Percentiles rank a stretch among this genome's conserved stretches.
phyloP scores from a whole-genome alignment of 2,329 filamentous ascomycete genomes.

The Trichoderma koningiopsis region DNA sequence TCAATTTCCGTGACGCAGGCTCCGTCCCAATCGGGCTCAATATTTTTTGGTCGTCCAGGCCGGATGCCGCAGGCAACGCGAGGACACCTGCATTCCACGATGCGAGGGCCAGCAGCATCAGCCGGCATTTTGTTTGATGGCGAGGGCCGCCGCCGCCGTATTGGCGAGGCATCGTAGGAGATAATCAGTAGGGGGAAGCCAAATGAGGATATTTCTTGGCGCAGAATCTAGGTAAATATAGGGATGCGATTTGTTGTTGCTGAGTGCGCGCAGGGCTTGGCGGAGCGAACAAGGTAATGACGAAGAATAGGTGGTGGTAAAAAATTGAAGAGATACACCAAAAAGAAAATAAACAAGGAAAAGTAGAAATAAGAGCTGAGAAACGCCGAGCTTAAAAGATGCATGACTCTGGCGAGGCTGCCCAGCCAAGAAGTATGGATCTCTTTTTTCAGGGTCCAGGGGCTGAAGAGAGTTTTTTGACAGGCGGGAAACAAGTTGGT shows the following conservation, averaged over 20 bases:
- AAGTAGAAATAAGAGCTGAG: not conserved
- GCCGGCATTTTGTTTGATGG: not conserved
- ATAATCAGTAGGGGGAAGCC: not conserved
- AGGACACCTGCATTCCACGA: not conserved
- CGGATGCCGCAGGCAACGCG: slow-evolving; percentile 7
- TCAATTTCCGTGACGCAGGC: slow-evolving; percentile 50
- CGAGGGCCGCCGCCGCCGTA: slow-evolving; percentile 1
- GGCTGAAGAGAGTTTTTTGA: slow-evolving; percentile 14
- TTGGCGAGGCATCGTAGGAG: slow-evolving; percentile 18
- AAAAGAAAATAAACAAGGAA: not conserved
- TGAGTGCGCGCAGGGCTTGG: not conserved
- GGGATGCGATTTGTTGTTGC: not conserved
- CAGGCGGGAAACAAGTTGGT: slow-evolving; percentile 16
- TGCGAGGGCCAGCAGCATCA: slow-evolving; percentile 10
- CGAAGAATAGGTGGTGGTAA: not conserved
- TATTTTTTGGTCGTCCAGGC: slow-evolving; percentile 16
- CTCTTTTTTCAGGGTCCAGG: slow-evolving; percentile 21
- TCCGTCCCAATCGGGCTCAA: slow-evolving; percentile 13
- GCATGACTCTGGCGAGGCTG: slow-evolving; percentile 6
- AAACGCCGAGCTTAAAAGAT: slow-evolving; percentile 2
- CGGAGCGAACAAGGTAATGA: not conserved
- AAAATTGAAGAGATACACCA: not conserved
- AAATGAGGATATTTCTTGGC: not conserved
- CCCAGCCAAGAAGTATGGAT: not conserved
- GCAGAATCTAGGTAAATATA: not conserved